A percentile compares a stretch with the other conserved stretches of the same genome.
Evolutionary conservation across 495 filamentous ascomycete genomes (phyloP).

Genomic region (Penicillium steckii): DNA sequence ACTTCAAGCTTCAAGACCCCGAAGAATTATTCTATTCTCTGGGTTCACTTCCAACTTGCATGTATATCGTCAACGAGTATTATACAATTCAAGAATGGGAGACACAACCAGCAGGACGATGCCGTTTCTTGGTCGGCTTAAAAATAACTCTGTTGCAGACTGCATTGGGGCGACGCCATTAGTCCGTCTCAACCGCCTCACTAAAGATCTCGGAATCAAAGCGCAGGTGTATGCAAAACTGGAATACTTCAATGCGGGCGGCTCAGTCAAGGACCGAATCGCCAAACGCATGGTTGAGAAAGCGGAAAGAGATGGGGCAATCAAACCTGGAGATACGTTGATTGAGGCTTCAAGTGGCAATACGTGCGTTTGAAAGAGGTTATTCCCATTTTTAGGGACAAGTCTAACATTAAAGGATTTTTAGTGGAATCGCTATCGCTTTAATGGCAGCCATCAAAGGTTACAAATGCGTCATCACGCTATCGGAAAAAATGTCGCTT

Average conservation of each 20-base stretch:
- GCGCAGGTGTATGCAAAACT: conserved; percentile 80
- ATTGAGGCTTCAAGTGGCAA: conserved; percentile 93
- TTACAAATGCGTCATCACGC: conserved; percentile 86
- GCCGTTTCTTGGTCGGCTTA: background rate
- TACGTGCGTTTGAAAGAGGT: conserved; percentile 72
- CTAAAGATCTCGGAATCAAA: conserved; percentile 75
- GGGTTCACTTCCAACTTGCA: too few species aligned
- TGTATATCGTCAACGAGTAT: too few species aligned
- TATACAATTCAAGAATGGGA: too few species aligned
- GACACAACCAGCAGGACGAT: too few species aligned
- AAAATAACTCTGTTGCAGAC: conserved; percentile 33
- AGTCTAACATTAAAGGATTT: too few species aligned
- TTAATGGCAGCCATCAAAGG: conserved; percentile 48
- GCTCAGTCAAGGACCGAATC: conserved; percentile 88
- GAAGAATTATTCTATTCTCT: too few species aligned
- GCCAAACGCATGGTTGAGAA: conserved; percentile 88
- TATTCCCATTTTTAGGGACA: too few species aligned
- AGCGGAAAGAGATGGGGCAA: conserved; percentile 75
- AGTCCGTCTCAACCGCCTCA: conserved; percentile 82
- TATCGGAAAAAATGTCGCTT: conserved; percentile 44
- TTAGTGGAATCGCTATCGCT: background rate
- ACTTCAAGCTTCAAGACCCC: too few species aligned
- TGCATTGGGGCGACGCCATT: conserved; percentile 84
- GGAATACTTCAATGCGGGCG: conserved; percentile 80
- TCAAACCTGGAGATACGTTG: conserved; percentile 85